phyloP scores from a whole-genome alignment of 148 eudicot genomes.

The Pharnaceum exiguum region DNA sequence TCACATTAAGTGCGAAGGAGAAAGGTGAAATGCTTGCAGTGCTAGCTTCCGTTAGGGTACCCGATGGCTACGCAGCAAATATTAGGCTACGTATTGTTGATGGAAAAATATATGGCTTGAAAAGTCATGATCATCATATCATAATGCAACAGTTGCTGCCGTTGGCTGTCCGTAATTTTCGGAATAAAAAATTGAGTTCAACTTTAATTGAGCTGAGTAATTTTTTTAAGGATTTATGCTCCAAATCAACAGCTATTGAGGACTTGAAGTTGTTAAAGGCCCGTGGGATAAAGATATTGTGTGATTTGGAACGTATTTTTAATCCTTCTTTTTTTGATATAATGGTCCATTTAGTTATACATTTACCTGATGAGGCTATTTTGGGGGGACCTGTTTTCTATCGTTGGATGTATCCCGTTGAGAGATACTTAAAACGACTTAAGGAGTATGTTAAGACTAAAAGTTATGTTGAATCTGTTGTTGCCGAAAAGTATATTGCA shows the following conservation, averaged over 20 bases:
- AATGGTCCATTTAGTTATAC: neutral
- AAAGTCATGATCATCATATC: neutral
- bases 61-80: conserved; percentile 7
- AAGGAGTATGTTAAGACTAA: neutral
- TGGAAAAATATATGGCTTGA: neutral
- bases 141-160: neutral
- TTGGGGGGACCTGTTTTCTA: neutral
- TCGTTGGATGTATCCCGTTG: neutral
- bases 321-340: neutral
- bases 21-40: neutral
- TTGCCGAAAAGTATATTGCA: neutral
- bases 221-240: neutral
- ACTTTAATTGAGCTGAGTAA: neutral
- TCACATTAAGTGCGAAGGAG: conserved; percentile 4
- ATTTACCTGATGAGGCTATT: neutral
- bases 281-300: neutral
- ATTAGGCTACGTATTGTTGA: neutral
- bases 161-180: neutral
- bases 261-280: neutral
- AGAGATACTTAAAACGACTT: neutral
- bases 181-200: neutral
- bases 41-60: neutral
- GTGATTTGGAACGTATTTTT: neutral
- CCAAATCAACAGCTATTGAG: too few species aligned
- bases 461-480: neutral